These are phyloP conservation scores for Trebouxia sp. DNA, from an alignment of 139 green algal species.

Conservation along the genomic window DNA sequence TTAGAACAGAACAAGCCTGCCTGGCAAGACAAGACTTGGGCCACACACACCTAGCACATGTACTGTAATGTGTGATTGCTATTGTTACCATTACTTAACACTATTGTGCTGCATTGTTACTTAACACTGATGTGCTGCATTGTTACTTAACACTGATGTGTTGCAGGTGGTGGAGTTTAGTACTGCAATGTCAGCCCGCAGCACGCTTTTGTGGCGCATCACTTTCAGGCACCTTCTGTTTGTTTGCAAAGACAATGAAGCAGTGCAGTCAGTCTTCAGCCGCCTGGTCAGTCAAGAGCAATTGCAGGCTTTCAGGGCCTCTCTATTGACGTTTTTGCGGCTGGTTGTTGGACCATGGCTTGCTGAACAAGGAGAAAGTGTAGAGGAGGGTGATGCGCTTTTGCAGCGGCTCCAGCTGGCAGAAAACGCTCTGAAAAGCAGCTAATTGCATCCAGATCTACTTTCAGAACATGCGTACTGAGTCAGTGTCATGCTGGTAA, in stretches of 20 bases:
- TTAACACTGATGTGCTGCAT: no score
- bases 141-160: no score
- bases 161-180: slow-evolving; percentile 58
- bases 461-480: no score
- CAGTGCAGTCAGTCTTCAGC: slow-evolving; percentile 41
- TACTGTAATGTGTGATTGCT: no score
- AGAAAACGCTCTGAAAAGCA: slow-evolving; percentile 3
- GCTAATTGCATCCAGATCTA: no score
- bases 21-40: no score
- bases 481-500: not conserved
- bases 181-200: slow-evolving; percentile 24
- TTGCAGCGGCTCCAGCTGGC: not conserved
- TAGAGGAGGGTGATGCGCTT: no score
- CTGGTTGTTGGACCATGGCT: slow-evolving; percentile 62
- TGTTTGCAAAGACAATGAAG: slow-evolving; percentile 26
- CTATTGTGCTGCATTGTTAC: no score
- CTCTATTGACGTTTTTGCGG: slow-evolving; percentile 50
- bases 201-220: slow-evolving; percentile 63
- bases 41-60: no score
- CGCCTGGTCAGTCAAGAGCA: slow-evolving; percentile 24
- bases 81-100: no score
- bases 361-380: slow-evolving; percentile 20
- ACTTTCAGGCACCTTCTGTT: slow-evolving; percentile 62
- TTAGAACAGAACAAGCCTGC: no score
- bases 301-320: not conserved